A percentile compares a stretch with the other conserved stretches of the same genome.
phyloP scores from a whole-genome alignment of 345 rosid species.

The Syzygium grande region DNA sequence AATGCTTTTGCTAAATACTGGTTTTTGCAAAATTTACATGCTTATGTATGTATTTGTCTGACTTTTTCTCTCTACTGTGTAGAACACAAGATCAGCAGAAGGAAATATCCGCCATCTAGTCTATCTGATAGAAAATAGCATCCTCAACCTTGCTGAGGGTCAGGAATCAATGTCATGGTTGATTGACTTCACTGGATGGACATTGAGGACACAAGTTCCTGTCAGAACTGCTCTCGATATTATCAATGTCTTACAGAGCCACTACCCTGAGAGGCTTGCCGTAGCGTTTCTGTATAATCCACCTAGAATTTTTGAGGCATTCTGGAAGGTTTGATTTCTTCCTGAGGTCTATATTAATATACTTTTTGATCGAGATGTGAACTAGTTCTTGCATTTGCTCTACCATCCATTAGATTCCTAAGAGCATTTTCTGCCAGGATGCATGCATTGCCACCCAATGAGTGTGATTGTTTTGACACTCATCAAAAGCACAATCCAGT shows the following conservation, averaged over 20 bases:
- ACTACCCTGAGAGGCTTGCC: slow-evolving; percentile 92
- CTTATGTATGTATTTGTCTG: not conserved
- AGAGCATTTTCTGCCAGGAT: not conserved
- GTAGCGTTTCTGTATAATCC: slow-evolving; percentile 75
- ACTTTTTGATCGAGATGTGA: not conserved
- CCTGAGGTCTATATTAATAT: not conserved
- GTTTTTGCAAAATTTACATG: not conserved
- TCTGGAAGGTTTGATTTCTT: slow-evolving; percentile 58
- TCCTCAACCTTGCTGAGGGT: slow-evolving; percentile 71
- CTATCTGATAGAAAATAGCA: slow-evolving; percentile 80
- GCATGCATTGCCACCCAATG: not conserved
- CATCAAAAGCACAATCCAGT: not conserved
- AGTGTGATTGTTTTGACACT: not conserved
- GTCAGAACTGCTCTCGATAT: slow-evolving; percentile 67
- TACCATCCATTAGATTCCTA: not conserved
- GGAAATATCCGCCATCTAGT: slow-evolving; percentile 71
- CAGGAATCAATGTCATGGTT: slow-evolving; percentile 91
- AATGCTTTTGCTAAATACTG: not conserved
- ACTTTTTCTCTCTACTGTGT: slow-evolving; percentile 1
- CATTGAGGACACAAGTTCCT: slow-evolving; percentile 31
- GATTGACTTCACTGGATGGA: slow-evolving; percentile 88
- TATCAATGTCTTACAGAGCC: slow-evolving; percentile 60
- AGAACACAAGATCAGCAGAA: slow-evolving; percentile 73
- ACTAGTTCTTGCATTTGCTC: not conserved
- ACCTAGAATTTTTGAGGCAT: slow-evolving; percentile 77